Evolutionary conservation across 768 basidiomycete species (phyloP), one percentile per base, ranked within the genome.

Genomic region (Tylopilus vinaceipallidus): DNA sequence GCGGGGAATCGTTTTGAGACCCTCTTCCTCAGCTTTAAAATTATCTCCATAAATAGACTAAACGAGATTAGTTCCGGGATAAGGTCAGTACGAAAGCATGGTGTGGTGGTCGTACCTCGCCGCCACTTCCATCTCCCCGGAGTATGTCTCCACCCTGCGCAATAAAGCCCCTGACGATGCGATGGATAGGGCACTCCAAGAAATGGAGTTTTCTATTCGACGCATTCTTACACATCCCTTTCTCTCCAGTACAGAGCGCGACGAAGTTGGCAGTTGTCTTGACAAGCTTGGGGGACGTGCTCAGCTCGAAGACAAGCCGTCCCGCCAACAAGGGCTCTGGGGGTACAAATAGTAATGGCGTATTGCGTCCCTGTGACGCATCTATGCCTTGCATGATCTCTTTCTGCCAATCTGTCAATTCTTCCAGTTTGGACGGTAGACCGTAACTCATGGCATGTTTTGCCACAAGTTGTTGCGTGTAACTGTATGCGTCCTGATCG

Each of bases 101-200:
- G 36, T 46, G 34, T 22, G 45, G 24, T 36, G 36, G 34, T 64
- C 66, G 54, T 61, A 80, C 74, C 74, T 81, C 79, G 13, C 80
- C 80, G 1, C 78, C 77, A 43, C 70, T 73, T 29, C 79, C 80
- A 56, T 81, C 80, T 6, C 73, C 71, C 37, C 79, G 59, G 19
- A 78, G 79, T 33, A 80, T 65, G 56, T 82, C 78, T 6, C 79
- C 79, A n/a, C 75, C 75, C 56, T 82, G 79, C 1, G 75, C 74
- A 4, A 80, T 68, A 43, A 79, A 81, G 13, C 68, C 77, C 52
- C 69, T 67, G 38, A 75, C 72, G 55, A 77, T 67, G 10, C 77
- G 66, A 61, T 79, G 78, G 1, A 82, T 67, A 24, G 73, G 73
- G 32, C 65, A 71, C 3, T 65, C 72, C 32, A 69, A 38, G 56